phyloP scores from a whole-genome alignment of 176 grass and related monocot genomes.

The Carex myosuroides region DNA sequence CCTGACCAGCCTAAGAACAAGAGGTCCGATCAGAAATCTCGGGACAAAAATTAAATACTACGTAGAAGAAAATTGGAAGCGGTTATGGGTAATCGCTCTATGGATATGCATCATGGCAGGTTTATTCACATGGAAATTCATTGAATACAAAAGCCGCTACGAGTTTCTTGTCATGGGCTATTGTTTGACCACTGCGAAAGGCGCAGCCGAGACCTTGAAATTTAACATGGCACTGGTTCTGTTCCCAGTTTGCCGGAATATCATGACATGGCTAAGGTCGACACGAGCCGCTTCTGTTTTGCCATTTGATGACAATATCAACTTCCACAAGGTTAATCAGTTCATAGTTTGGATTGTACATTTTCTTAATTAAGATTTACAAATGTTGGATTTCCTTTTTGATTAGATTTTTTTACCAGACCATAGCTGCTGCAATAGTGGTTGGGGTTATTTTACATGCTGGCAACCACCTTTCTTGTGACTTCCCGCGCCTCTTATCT shows the following conservation, averaged over 20 bases:
- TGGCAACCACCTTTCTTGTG: slow-evolving; percentile 64
- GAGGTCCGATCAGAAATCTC: slow-evolving; percentile 54
- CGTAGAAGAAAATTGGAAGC: slow-evolving; percentile 95
- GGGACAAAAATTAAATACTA: slow-evolving; percentile 68
- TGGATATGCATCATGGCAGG: slow-evolving; percentile 85
- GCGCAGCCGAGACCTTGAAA: slow-evolving; percentile 93
- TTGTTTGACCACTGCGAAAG: slow-evolving; percentile 76
- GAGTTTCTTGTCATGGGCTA: slow-evolving; percentile 86
- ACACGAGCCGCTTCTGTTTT: slow-evolving; percentile 65
- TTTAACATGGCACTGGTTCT: slow-evolving; percentile 95
- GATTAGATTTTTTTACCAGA: slow-evolving; percentile 49
- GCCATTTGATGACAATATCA: slow-evolving; percentile 90
- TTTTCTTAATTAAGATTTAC: not conserved
- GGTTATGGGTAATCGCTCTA: slow-evolving; percentile 75
- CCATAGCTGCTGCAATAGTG: slow-evolving; percentile 78
- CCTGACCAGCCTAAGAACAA: slow-evolving; percentile 46
- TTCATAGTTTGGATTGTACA: not conserved
- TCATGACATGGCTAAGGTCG: slow-evolving; percentile 87
- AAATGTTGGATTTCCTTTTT: slow-evolving; percentile 1
- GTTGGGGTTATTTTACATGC: slow-evolving; percentile 79
- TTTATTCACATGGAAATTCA: slow-evolving; percentile 90
- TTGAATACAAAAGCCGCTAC: slow-evolving; percentile 69
- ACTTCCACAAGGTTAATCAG: slow-evolving; percentile 81
- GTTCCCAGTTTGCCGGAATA: slow-evolving; percentile 91
- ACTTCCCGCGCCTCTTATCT: slow-evolving; percentile 72